Conservation (phyloP, 2,329 filamentous ascomycete species). For the Ophiostoma perfectum region DNA sequence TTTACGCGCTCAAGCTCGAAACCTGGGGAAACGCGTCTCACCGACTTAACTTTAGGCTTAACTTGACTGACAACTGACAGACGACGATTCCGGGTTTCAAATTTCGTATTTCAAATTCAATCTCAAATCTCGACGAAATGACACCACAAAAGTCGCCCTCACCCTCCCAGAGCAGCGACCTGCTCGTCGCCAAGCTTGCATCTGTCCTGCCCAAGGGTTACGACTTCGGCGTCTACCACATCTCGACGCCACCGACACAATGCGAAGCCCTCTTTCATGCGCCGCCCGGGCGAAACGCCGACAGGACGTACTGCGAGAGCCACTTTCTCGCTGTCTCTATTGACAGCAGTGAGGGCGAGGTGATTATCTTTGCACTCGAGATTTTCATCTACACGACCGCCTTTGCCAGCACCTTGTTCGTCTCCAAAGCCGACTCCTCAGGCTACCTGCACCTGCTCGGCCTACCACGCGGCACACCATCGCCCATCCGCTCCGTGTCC, state of each 20-base stretch:
- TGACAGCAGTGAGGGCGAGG: constrained; percentile 36
- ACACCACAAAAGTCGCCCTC: neutral
- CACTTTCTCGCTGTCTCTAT: constrained; percentile 63
- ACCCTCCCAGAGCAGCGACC: constrained; percentile 1
- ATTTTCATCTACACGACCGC: constrained; percentile 80
- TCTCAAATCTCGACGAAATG: neutral
- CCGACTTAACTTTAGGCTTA: neutral
- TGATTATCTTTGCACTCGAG: constrained; percentile 79
- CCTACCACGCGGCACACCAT: constrained; percentile 57
- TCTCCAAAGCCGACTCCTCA: constrained; percentile 95
- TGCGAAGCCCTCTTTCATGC: constrained; percentile 74
- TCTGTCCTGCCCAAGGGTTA: constrained; percentile 49
- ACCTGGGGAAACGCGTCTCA: constrained; percentile 11
- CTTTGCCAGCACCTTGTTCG: constrained; percentile 78
- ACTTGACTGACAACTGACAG: no score
- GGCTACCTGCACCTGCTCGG: constrained; percentile 69
- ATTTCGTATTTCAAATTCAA: no score
- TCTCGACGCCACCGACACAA: constrained; percentile 75
- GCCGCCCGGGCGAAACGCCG: constrained; percentile 63
- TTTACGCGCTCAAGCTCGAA: constrained; percentile 9
- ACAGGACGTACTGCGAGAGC: constrained; percentile 78
- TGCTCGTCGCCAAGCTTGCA: constrained; percentile 40
- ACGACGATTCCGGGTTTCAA: no score
- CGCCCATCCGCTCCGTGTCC: constrained; percentile 68
- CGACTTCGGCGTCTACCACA: constrained; percentile 70